Evolutionary conservation across 2,329 filamentous ascomycete genomes (phyloP).

Genomic region (Xylariaceae sp.): DNA sequence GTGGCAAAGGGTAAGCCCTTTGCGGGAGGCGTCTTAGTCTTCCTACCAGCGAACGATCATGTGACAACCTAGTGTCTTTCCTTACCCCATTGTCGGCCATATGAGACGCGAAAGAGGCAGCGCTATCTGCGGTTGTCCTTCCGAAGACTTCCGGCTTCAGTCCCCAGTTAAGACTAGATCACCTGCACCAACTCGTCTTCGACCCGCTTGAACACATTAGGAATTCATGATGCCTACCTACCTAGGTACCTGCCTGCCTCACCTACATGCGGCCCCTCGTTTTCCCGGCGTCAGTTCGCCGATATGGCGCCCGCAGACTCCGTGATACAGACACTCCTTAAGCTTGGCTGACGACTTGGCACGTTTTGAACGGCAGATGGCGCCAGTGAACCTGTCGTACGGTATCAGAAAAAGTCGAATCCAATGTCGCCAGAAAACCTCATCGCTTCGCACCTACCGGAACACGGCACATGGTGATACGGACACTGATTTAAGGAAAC

Average conservation of each 20-base stretch:
- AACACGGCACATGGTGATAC: conserved; percentile 2
- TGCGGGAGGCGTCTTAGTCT: not conserved
- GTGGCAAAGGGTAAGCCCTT: not conserved
- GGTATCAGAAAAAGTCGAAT: conserved; percentile 4
- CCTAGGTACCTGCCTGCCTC: no score
- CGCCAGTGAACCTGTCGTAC: not conserved
- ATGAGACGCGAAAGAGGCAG: not conserved
- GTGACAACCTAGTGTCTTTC: not conserved
- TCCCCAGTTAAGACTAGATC: conserved; percentile 5
- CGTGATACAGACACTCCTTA: conserved; percentile 7
- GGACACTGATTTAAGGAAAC: not conserved
- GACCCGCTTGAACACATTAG: conserved; percentile 12
- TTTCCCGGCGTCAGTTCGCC: conserved; percentile 12
- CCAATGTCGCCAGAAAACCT: conserved; percentile 2
- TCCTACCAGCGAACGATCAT: not conserved
- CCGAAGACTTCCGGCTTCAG: not conserved
- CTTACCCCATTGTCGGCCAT: not conserved
- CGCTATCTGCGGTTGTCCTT: conserved; percentile 17
- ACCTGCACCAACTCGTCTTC: conserved; percentile 8
- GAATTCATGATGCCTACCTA: not conserved
- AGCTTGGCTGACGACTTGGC: conserved; percentile 10
- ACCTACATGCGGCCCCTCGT: conserved; percentile 9
- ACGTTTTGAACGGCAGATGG: not conserved
- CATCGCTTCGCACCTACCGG: conserved; percentile 9
- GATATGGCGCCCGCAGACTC: conserved; percentile 8